These are phyloP conservation scores for Vitis vinifera DNA, from an alignment of 164 flowering plant species.

Conservation along the genomic window DNA sequence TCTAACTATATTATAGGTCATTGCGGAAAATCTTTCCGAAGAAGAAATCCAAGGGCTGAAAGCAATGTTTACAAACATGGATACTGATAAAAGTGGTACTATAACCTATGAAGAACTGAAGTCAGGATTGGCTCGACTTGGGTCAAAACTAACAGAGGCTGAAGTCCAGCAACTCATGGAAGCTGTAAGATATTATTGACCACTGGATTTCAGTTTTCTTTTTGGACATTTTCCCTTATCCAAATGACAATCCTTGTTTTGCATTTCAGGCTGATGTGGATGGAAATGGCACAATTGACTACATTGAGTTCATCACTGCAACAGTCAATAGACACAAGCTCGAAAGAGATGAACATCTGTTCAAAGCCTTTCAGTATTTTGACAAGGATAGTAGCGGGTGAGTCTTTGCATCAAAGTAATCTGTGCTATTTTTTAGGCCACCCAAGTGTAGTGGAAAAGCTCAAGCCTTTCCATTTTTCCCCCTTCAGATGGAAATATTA, in stretches of 20 bases:
- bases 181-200: constrained; percentile 58
- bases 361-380: constrained; percentile 77
- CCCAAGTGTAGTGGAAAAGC: too few relatives aligned
- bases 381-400: constrained; percentile 91
- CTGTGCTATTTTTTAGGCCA: too few relatives aligned
- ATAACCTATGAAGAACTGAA: constrained; percentile 90
- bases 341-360: constrained; percentile 86
- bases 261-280: constrained; percentile 85
- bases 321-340: constrained; percentile 89
- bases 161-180: constrained; percentile 95
- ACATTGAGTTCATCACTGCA: constrained; percentile 89
- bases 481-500: too few relatives aligned
- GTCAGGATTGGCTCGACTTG: constrained; percentile 80
- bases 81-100: constrained; percentile 86
- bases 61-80: constrained; percentile 84
- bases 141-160: constrained; percentile 80
- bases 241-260: neutral
- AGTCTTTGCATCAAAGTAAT: constrained; percentile 19
- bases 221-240: neutral
- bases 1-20: constrained; percentile 43
- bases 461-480: too few relatives aligned
- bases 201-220: neutral
- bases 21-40: constrained; percentile 82
- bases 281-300: constrained; percentile 88
- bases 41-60: constrained; percentile 95